Evolutionary conservation across 176 grass and related monocot genomes (phyloP), one percentile per base, ranked within the genome.

Genomic region (Oryza glaberrima): DNA sequence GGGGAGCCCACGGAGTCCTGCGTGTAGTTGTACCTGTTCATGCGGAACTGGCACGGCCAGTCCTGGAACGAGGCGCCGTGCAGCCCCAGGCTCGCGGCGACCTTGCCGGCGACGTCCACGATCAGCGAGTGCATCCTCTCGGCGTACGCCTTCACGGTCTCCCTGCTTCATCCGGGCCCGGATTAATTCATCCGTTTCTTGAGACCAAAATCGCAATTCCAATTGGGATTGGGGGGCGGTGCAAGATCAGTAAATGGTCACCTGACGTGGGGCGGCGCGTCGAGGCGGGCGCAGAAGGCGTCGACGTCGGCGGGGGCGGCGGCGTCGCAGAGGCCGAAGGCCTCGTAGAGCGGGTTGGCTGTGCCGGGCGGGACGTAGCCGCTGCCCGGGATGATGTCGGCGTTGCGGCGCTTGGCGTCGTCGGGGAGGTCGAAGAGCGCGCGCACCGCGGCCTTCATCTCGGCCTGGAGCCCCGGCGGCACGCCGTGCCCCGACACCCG

Each of bases 1-100:
- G 76, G 65, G 45, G 76, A 90, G 7, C 94, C 94, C 32, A 97
- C 91, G 17, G 91, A 83, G 25, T 82, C 87, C 11, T 81, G 16
- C 5, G 81, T 86, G 91, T 92, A 97, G 81, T 92, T 94, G 94
- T 97, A 94, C 88, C 84, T 67, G 91, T 97, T 97, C 30, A 94
- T 88, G 22, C 89, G 87, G 70, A 97, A 97, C 83, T 92, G 87
- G 75, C 89, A 97, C 58, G 85, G 82, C 94, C 94, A 97, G 13
- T 97, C 91, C 73, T 56, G 32, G 76, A 97, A 94, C 77, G 73
- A 34, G 36, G 72, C 61, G 68, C 34, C 82, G 35, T 78, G 77
- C 78, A 97, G 63, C 3, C 87, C 91, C 38, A 97, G 80, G 75
- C 91, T 97, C 23, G 80, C 40, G 3, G 91, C 88, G 61, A 97